These are phyloP conservation scores for Lachnellula hyalina DNA, from an alignment of 2,329 filamentous ascomycete genomes.

Conservation along the genomic window DNA sequence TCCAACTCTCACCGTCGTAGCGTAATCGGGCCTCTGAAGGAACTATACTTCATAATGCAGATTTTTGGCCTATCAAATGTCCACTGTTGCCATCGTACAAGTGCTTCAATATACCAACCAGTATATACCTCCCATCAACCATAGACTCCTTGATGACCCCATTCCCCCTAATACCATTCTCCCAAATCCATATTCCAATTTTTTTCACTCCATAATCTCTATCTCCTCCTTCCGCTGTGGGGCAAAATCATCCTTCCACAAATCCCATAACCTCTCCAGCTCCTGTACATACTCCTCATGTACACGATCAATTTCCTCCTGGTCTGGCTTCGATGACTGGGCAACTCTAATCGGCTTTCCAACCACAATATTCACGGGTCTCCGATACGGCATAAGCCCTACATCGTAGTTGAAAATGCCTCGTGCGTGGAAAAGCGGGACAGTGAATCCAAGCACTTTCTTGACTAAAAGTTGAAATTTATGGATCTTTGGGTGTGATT, in stretches of 20 bases:
- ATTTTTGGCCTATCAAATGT: too few species aligned
- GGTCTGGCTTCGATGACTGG: conserved; percentile 57
- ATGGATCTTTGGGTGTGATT: conserved; percentile 73
- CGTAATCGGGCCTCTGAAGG: too few species aligned
- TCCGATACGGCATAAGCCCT: conserved; percentile 88
- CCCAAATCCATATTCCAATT: not conserved
- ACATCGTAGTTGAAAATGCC: conserved; percentile 98
- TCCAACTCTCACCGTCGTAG: too few species aligned
- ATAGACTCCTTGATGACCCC: not conserved
- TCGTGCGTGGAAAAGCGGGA: conserved; percentile 83
- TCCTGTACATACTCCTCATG: conserved; percentile 76
- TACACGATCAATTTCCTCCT: conserved; percentile 72
- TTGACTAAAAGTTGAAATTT: conserved; percentile 79
- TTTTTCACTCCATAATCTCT: conserved; percentile 53
- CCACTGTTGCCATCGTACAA: too few species aligned
- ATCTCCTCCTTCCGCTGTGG: conserved; percentile 58
- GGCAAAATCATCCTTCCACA: conserved; percentile 73
- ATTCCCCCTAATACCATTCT: not conserved
- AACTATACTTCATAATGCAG: too few species aligned
- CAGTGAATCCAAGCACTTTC: conserved; percentile 82
- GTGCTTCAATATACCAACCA: not conserved
- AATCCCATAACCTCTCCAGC: conserved; percentile 66
- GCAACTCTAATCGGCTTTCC: conserved; percentile 72
- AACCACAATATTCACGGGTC: conserved; percentile 83
- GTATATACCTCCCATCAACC: not conserved